Base-by-base conservation (phyloP, 768 basidiomycete species). In the Arthromyces matolae region DNA sequence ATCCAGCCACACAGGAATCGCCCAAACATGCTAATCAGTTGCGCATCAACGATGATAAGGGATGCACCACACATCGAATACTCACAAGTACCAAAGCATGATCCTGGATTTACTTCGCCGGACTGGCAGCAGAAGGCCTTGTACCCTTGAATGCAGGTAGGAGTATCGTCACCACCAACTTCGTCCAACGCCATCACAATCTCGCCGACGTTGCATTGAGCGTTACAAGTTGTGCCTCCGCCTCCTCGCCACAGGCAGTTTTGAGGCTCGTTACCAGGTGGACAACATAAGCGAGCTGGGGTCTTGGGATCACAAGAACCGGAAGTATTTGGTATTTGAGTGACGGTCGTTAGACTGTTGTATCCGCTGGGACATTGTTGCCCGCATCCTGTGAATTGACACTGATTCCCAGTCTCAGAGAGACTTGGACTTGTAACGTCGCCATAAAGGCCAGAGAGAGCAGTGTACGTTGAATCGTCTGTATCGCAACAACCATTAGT, bases 381-480 rank as follows among this genome's bases (percentile, higher is more conserved):
- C 27, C 40, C 40, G 7, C 40, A 42, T 18, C 40, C 27, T 3
- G 40, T 42, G 18, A 42, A 12, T 29, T 27, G 24, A 4, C 40
- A 42, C 18, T 39, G 38, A 9, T 39, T 39, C 8, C 38, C 22
- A n/a, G 38, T 39, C 38, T 39, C 38, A 39, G 38, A 39, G 14
- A 16, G 38, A 24, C 38, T 42, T 42, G 40, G 40, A 27, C 44
- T 31, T 27, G 34, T 39, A 9, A 31, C 16, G 32, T 46, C 10
- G 47, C 25, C 20, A 34, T 29, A 35, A n/a, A 42, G 14, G 20
- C 18, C 44, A 25, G 22, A 24, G 19, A 42, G 45, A 16, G 49
- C 43, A 9, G 49, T 42, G 18, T 42, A 47, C 44, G 24, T n/a
- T 12, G 35, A 32, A n/a, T 50, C 42, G 23, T 50, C 38, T 39